Conservation (phyloP, 495 filamentous ascomycete species). For the Penicillium riverlandense region DNA sequence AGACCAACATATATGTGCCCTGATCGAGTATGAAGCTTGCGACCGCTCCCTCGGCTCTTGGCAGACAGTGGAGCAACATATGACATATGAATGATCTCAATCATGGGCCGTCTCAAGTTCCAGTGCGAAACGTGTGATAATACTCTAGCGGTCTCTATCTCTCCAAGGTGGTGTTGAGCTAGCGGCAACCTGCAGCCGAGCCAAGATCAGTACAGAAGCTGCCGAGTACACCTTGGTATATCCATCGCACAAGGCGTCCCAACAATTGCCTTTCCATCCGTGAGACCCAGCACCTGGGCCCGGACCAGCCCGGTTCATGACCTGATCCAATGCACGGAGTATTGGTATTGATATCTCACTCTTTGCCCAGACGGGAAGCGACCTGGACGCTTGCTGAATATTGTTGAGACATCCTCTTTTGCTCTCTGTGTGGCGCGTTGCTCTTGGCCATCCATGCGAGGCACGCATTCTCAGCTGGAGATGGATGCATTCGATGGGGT, state of each 20-base stretch:
- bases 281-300: neutral
- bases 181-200: conserved; percentile 10
- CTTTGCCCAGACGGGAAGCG: neutral
- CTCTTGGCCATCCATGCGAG: conserved; percentile 3
- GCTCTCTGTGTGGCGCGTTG: no score
- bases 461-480: conserved; percentile 22
- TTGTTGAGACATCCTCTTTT: no score
- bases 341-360: neutral
- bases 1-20: no score
- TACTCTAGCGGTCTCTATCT: no score
- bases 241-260: conserved; percentile 9
- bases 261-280: conserved; percentile 1
- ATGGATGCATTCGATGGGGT: conserved; percentile 9
- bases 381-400: neutral
- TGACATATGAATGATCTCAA: no score
- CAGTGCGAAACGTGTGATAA: neutral
- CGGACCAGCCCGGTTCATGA: neutral
- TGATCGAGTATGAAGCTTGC: no score
- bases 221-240: conserved; percentile 8
- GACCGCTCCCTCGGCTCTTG: no score
- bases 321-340: neutral
- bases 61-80: no score
- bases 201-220: conserved; percentile 10
- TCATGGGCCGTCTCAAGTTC: no score
- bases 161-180: conserved; percentile 9